Evolutionary conservation across 2,329 filamentous ascomycete genomes (phyloP).

Genomic region (Sporothrix dimorphospora): DNA sequence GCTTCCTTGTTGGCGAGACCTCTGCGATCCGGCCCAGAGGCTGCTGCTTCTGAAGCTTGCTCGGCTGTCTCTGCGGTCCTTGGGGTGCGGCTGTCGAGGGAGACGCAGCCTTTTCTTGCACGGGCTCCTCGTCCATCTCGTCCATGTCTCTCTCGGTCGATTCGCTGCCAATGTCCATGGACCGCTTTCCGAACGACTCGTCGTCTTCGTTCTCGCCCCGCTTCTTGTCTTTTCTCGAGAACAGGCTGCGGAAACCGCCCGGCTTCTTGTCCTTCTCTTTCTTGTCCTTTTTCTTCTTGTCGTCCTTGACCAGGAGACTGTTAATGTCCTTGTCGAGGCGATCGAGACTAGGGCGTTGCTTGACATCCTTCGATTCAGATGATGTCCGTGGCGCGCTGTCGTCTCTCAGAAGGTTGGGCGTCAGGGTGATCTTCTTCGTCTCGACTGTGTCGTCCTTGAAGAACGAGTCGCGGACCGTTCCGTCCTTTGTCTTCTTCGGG

Average conservation of each 20-base stretch:
- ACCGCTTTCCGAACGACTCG: constrained; percentile 64
- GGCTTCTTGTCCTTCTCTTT: constrained; percentile 71
- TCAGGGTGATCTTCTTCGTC: constrained; percentile 96
- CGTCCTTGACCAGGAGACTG: constrained; percentile 60
- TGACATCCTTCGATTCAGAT: constrained; percentile 59
- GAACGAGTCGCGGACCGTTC: constrained; percentile 89
- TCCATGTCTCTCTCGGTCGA: constrained; percentile 49
- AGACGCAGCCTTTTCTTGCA: constrained; percentile 62
- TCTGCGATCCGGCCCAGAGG: constrained; percentile 44
- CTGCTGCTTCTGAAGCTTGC: constrained; percentile 72
- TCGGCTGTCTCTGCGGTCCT: constrained; percentile 58
- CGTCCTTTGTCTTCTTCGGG: constrained; percentile 73
- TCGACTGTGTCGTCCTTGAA: constrained; percentile 95
- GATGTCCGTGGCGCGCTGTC: constrained; percentile 62
- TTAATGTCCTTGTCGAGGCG: constrained; percentile 64
- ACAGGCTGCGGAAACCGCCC: constrained; percentile 61
- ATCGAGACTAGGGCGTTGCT: constrained; percentile 71
- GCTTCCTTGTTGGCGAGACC: constrained; percentile 49
- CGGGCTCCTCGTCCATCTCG: constrained; percentile 48
- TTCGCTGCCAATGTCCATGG: constrained; percentile 55
- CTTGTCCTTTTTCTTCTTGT: constrained; percentile 73
- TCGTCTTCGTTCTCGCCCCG: constrained; percentile 60
- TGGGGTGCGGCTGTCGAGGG: constrained; percentile 60
- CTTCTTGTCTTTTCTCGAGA: constrained; percentile 66
- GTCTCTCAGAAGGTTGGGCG: constrained; percentile 87